Evolutionary conservation across 1,284 basidiomycete genomes (phyloP).

Genomic region (Singerocomus inundabilis): DNA sequence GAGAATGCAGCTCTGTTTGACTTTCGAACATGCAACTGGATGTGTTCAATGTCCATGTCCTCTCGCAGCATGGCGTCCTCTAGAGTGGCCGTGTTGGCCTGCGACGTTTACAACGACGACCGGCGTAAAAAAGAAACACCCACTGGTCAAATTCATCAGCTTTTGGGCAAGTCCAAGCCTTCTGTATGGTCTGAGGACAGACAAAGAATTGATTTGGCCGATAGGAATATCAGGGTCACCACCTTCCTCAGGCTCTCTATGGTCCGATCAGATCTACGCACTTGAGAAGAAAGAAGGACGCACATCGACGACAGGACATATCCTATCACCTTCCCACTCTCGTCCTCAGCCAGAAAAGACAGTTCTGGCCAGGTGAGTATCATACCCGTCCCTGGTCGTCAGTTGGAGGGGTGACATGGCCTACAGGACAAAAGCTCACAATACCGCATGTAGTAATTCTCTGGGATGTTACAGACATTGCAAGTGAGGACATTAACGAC

Average conservation of each 20-base stretch:
- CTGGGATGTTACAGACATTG: constrained; percentile 84
- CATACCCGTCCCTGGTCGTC: constrained; percentile 79
- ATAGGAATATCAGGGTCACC: constrained; percentile 7
- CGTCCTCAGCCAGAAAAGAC: constrained; percentile 92
- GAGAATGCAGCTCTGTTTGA: constrained; percentile 84
- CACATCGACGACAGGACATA: constrained; percentile 96
- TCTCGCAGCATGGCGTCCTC: constrained; percentile 87
- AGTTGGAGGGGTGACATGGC: constrained; percentile 5
- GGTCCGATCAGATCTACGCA: constrained; percentile 3
- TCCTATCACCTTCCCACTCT: constrained; percentile 86
- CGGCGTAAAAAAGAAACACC: constrained; percentile 26
- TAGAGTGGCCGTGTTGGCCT: constrained; percentile 31
- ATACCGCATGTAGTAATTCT: constrained; percentile 86
- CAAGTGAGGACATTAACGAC: constrained; percentile 45
- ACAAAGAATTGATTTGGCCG: constrained; percentile 91
- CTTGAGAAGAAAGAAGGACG: constrained; percentile 18
- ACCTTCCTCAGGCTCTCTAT: constrained; percentile 24
- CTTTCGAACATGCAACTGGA: constrained; percentile 84
- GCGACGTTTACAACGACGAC: constrained; percentile 4
- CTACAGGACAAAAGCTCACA: constrained; percentile 53
- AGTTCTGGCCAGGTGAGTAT: constrained; percentile 90
- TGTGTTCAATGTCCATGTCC: constrained; percentile 67
- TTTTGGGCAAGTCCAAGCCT: constrained; percentile 85
- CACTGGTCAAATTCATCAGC: constrained; percentile 86
- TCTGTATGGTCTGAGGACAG: constrained; percentile 82